phyloP scores from a whole-genome alignment of 768 basidiomycete species.

The Rhodosporidiobolus sp. region DNA sequence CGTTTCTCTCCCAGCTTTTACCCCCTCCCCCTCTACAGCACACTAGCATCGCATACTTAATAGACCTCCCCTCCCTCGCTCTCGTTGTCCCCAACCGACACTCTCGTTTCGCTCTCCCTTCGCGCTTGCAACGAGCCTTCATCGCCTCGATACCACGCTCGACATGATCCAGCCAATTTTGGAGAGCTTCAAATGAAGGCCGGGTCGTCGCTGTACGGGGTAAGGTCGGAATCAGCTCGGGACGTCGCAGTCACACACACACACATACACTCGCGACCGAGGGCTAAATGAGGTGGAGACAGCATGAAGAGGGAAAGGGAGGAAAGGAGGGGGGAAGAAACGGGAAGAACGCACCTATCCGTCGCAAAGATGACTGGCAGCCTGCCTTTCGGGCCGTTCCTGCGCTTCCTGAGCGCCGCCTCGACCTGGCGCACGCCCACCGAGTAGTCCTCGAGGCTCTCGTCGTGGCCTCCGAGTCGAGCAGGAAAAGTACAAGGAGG shows the following conservation, averaged over 20 bases:
- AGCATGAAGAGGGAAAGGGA: not conserved
- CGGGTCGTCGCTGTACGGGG: conserved; percentile 23
- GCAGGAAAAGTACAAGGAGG: too few species aligned
- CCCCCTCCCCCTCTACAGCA: too few species aligned
- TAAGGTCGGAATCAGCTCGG: not conserved
- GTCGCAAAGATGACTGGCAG: conserved; percentile 29
- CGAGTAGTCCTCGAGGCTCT: conserved; percentile 18
- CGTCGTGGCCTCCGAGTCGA: not conserved
- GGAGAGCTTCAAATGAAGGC: conserved; percentile 17
- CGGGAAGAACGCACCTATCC: not conserved
- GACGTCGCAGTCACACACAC: not conserved
- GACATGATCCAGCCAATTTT: conserved; percentile 29
- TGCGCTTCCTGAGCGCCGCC: not conserved
- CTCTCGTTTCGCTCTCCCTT: too few species aligned
- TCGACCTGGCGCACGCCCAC: conserved; percentile 23
- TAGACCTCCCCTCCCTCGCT: too few species aligned
- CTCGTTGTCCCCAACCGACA: too few species aligned
- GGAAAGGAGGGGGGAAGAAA: not conserved
- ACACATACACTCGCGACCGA: not conserved
- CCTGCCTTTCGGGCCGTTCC: not conserved
- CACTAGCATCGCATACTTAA: too few species aligned
- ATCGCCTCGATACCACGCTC: not conserved
- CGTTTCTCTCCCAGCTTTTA: too few species aligned
- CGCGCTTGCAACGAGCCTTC: too few species aligned
- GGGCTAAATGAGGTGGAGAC: not conserved